Conservation (phyloP, 805 yeast species). For the Myxozyma sirexii region DNA sequence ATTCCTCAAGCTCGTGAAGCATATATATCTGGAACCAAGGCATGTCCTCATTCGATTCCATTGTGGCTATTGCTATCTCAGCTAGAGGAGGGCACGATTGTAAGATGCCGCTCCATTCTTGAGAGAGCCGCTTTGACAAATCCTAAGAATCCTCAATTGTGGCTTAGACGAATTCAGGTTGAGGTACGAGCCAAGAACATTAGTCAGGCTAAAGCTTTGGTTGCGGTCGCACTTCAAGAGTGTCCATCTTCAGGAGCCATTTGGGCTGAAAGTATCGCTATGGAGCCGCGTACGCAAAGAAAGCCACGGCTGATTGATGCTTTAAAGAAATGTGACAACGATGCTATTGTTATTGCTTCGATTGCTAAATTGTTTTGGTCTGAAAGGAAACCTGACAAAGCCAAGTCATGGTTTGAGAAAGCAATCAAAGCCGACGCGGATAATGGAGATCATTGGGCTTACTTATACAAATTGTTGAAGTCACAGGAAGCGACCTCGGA, state of each 20-base stretch:
- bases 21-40: conserved; percentile 53
- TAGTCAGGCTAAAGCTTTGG: conserved; percentile 55
- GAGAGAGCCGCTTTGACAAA: conserved; percentile 65
- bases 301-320: conserved; percentile 71
- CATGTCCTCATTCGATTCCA: conserved; percentile 48
- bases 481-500: conserved; percentile 38
- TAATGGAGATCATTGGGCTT: conserved; percentile 80
- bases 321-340: conserved; percentile 62
- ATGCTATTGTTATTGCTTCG: conserved; percentile 58
- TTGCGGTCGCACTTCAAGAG: conserved; percentile 60
- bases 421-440: conserved; percentile 57
- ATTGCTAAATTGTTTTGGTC: conserved; percentile 71
- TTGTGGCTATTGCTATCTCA: conserved; percentile 61
- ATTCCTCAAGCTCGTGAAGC: conserved; percentile 51
- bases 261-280: conserved; percentile 64
- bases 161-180: conserved; percentile 60
- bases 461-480: conserved; percentile 55
- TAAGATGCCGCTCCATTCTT: conserved; percentile 69
- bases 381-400: conserved; percentile 64
- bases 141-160: conserved; percentile 55
- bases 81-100: conserved; percentile 51
- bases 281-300: conserved; percentile 51
- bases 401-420: conserved; percentile 73
- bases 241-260: conserved; percentile 62
- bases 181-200: conserved; percentile 57